phyloP scores from a whole-genome alignment of 176 grass and related monocot genomes.

The maize (Zea mays) region DNA sequence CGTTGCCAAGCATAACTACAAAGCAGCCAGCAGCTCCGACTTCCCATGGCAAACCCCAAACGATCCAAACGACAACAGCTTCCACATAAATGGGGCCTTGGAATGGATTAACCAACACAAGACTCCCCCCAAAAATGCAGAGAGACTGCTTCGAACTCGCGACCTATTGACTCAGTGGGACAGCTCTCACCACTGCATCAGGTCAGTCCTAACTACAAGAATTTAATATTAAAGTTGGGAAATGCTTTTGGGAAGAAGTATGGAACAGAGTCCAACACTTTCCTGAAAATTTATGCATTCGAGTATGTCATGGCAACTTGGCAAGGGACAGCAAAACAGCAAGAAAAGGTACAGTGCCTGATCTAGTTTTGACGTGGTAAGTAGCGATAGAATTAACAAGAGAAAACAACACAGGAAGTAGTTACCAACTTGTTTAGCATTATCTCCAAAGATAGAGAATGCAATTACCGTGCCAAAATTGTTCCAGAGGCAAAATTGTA shows the following conservation, averaged over 20 bases:
- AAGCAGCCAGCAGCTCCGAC: no score
- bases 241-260: not conserved
- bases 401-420: conserved; percentile 1
- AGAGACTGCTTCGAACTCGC: no score
- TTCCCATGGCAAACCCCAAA: no score
- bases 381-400: not conserved
- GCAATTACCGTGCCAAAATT: not conserved
- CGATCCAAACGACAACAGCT: no score
- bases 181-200: no score
- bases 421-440: not conserved
- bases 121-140: no score
- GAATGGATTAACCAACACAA: no score
- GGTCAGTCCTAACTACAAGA: not conserved
- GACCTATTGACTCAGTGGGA: no score
- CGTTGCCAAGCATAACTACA: no score
- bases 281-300: not conserved
- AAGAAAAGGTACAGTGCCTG: not conserved
- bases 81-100: no score
- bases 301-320: not conserved
- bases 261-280: not conserved
- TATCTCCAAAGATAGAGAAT: not conserved
- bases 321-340: not conserved
- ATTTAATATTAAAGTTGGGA: not conserved
- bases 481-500: not conserved
- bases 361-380: conserved; percentile 2